Evolutionary conservation across 129 eudicot genomes (phyloP).

Genomic region (Gnaphalium uliginosum): DNA sequence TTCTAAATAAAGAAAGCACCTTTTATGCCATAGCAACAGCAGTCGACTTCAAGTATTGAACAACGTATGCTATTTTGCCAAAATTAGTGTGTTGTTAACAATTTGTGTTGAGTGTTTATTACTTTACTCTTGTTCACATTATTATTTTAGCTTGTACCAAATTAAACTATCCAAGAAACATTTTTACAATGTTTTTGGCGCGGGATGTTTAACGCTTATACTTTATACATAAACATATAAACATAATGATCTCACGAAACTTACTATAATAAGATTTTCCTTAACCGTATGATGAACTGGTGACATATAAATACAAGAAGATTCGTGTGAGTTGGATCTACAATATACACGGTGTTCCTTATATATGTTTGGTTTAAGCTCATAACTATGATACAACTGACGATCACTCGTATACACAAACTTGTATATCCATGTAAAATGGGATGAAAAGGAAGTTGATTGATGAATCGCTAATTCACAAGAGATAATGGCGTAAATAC

Average conservation of each 20-base stretch:
- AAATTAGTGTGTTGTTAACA: too few species aligned
- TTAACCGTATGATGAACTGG: slow-evolving; percentile 17
- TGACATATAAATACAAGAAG: slow-evolving; percentile 21
- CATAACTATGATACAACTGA: slow-evolving; percentile 46
- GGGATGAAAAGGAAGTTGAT: slow-evolving; percentile 14
- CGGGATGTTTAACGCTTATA: not conserved
- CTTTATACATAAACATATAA: not conserved
- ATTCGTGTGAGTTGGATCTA: slow-evolving; percentile 20
- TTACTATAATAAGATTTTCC: slow-evolving; percentile 6
- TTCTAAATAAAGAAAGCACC: not conserved
- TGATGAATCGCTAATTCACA: slow-evolving; percentile 28
- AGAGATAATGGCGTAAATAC: slow-evolving; percentile 71
- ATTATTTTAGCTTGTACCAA: too few species aligned
- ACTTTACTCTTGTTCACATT: too few species aligned
- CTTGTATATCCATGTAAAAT: slow-evolving; percentile 26
- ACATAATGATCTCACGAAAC: not conserved
- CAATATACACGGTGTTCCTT: slow-evolving; percentile 22
- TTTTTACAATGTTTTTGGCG: too few species aligned
- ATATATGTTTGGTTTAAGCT: slow-evolving; percentile 35
- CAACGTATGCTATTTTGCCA: too few species aligned
- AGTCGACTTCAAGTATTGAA: too few species aligned
- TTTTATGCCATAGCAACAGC: too few species aligned
- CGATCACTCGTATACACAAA: slow-evolving; percentile 14
- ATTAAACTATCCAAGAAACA: too few species aligned
- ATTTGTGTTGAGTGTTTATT: too few species aligned